phyloP scores from a whole-genome alignment of 768 basidiomycete genomes.

The Amyloporia xantha region DNA sequence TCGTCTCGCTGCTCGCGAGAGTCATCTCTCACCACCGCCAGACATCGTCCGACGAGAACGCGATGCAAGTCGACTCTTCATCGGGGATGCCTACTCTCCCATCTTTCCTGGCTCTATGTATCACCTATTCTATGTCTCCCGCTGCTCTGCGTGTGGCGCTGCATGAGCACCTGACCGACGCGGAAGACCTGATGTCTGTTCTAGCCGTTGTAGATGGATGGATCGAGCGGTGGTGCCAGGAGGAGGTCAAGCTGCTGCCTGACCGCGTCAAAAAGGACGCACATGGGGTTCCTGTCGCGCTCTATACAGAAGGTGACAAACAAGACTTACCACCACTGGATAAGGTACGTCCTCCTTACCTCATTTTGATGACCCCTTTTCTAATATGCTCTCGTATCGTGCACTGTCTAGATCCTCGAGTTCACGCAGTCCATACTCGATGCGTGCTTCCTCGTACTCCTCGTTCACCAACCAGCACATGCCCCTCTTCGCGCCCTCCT shows the following conservation, averaged over 20 bases:
- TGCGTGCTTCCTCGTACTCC: slow-evolving; percentile 59
- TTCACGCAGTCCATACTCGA: slow-evolving; percentile 68
- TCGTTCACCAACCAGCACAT: slow-evolving; percentile 60
- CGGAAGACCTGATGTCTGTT: slow-evolving; percentile 41
- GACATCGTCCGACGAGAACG: slow-evolving; percentile 12
- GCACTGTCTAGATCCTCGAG: slow-evolving; percentile 36
- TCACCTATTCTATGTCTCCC: slow-evolving; percentile 35
- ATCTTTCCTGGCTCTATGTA: slow-evolving; percentile 31
- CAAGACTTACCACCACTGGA: slow-evolving; percentile 35
- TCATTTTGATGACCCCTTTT: slow-evolving; percentile 1
- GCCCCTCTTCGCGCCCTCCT: slow-evolving; percentile 42
- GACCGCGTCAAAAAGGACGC: slow-evolving; percentile 35
- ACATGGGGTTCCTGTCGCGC: slow-evolving; percentile 32
- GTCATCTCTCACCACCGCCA: slow-evolving; percentile 35
- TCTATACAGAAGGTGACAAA: slow-evolving; percentile 11
- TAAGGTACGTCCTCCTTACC: slow-evolving; percentile 27
- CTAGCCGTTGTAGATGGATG: slow-evolving; percentile 44
- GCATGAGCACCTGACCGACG: slow-evolving; percentile 40
- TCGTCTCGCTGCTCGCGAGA: slow-evolving; percentile 45
- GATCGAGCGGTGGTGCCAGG: slow-evolving; percentile 34
- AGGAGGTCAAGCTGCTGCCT: slow-evolving; percentile 33
- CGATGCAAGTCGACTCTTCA: slow-evolving; percentile 33
- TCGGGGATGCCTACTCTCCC: slow-evolving; percentile 28
- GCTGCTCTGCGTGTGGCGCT: slow-evolving; percentile 43
- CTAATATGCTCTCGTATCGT: not conserved